Evolutionary conservation across 2,329 filamentous ascomycete species (phyloP).

Genomic region (Orbilia blumenaviensis): DNA sequence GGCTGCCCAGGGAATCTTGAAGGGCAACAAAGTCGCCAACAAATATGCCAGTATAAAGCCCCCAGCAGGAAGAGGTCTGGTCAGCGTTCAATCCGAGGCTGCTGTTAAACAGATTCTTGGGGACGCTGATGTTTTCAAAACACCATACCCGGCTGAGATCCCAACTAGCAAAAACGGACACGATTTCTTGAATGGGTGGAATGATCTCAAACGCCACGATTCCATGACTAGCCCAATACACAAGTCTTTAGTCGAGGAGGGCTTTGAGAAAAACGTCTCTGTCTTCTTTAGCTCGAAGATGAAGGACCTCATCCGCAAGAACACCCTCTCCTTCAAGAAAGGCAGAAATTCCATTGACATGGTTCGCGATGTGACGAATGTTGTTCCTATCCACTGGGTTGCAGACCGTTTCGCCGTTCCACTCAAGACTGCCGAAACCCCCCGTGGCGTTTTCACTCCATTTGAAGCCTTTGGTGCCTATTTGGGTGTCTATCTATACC

Average conservation of each 20-base stretch:
- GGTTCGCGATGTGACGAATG: constrained; percentile 74
- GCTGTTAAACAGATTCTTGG: constrained; percentile 66
- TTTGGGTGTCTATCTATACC: constrained; percentile 65
- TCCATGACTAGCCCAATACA: constrained; percentile 63
- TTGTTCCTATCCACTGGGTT: constrained; percentile 72
- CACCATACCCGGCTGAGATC: constrained; percentile 64
- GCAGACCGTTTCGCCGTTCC: constrained; percentile 73
- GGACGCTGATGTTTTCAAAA: constrained; percentile 65
- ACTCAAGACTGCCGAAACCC: constrained; percentile 70
- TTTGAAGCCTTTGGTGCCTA: constrained; percentile 64
- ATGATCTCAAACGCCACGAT: constrained; percentile 62
- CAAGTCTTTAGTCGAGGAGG: constrained; percentile 63
- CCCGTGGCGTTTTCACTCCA: constrained; percentile 66
- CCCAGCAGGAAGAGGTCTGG: constrained; percentile 61
- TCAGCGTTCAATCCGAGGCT: constrained; percentile 65
- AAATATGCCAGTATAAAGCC: constrained; percentile 60
- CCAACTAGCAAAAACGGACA: constrained; percentile 63
- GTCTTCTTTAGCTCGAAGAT: constrained; percentile 64
- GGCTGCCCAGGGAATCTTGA: constrained; percentile 36
- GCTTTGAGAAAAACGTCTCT: constrained; percentile 63
- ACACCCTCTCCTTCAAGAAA: constrained; percentile 64
- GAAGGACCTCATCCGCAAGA: constrained; percentile 63
- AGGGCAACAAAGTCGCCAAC: constrained; percentile 42
- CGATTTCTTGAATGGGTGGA: constrained; percentile 65
- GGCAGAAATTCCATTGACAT: constrained; percentile 65